These are phyloP conservation scores for Trametes versicolor DNA, from an alignment of 1,284 basidiomycete species.

Conservation along the genomic window DNA sequence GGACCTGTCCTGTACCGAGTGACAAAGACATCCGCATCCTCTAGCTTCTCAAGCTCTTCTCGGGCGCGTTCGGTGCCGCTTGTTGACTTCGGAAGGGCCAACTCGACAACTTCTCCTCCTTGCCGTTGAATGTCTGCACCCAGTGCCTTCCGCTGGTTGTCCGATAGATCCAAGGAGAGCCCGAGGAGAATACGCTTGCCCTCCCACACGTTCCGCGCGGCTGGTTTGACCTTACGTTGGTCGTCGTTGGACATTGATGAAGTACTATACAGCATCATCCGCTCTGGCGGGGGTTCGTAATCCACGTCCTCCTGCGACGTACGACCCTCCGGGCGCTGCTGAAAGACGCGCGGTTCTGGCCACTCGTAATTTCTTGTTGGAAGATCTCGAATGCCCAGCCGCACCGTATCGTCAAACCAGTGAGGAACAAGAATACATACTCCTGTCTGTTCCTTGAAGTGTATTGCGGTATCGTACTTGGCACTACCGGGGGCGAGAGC, in stretches of 20 bases:
- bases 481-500: conserved; percentile 58
- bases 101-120: conserved; percentile 62
- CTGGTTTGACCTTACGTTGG: conserved; percentile 32
- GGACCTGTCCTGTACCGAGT: conserved; percentile 73
- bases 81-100: conserved; percentile 36
- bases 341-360: conserved; percentile 69
- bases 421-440: conserved; percentile 78
- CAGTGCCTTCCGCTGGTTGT: conserved; percentile 60
- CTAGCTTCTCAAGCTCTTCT: conserved; percentile 50
- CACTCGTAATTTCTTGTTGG: conserved; percentile 75
- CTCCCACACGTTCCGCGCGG: conserved; percentile 51
- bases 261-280: conserved; percentile 56
- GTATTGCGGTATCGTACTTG: conserved; percentile 73
- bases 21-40: conserved; percentile 72
- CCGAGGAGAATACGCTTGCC: conserved; percentile 70
- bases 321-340: conserved; percentile 35
- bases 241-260: conserved; percentile 40
- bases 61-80: conserved; percentile 48
- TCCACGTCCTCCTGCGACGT: conserved; percentile 39
- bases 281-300: conserved; percentile 49
- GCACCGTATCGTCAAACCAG: conserved; percentile 86
- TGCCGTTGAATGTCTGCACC: conserved; percentile 64
- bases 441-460: conserved; percentile 60
- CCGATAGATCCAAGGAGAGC: conserved; percentile 59
- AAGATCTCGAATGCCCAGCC: conserved; percentile 65